These are phyloP conservation scores for Rubus parviflorus DNA, from an alignment of 306 rosid genomes.

Conservation along the genomic window DNA sequence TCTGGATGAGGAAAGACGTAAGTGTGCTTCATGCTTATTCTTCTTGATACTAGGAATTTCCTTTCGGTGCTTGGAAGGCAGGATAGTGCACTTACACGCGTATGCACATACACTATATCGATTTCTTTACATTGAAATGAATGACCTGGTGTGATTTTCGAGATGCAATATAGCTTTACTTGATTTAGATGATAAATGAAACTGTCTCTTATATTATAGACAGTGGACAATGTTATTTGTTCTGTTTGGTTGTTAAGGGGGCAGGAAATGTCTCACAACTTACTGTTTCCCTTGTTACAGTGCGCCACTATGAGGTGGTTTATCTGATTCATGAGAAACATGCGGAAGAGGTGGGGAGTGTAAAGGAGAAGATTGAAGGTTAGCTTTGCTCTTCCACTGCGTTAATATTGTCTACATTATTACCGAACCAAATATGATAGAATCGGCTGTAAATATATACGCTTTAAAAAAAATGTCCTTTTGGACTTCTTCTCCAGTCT, in stretches of 20 bases:
- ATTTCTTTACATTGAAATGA: too few relatives aligned
- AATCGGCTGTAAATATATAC: not conserved
- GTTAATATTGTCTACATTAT: not conserved
- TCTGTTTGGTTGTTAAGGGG: not conserved
- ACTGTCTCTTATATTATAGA: not conserved
- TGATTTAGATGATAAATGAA: not conserved
- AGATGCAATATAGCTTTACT: not conserved
- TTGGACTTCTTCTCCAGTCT: slow-evolving; percentile 10
- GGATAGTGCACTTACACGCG: not conserved
- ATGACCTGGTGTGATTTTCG: not conserved
- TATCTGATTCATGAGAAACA: slow-evolving; percentile 84
- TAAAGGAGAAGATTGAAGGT: slow-evolving; percentile 80
- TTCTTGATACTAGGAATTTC: slow-evolving; percentile 7
- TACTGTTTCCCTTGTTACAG: slow-evolving; percentile 42
- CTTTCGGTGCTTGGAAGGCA: not conserved
- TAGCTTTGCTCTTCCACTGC: slow-evolving; percentile 16
- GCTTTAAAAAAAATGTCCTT: not conserved
- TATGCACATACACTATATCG: not conserved
- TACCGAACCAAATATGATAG: not conserved
- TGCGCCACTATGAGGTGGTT: slow-evolving; percentile 88
- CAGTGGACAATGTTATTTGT: not conserved
- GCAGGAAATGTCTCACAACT: slow-evolving; percentile 10
- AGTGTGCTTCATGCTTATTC: slow-evolving; percentile 34
- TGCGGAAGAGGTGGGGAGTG: slow-evolving; percentile 69
- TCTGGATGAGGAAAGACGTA: slow-evolving; percentile 51